Evolutionary conservation across 164 flowering plant genomes (phyloP), one percentile per base, ranked within the genome.

Genomic region (Taxillus chinensis): DNA sequence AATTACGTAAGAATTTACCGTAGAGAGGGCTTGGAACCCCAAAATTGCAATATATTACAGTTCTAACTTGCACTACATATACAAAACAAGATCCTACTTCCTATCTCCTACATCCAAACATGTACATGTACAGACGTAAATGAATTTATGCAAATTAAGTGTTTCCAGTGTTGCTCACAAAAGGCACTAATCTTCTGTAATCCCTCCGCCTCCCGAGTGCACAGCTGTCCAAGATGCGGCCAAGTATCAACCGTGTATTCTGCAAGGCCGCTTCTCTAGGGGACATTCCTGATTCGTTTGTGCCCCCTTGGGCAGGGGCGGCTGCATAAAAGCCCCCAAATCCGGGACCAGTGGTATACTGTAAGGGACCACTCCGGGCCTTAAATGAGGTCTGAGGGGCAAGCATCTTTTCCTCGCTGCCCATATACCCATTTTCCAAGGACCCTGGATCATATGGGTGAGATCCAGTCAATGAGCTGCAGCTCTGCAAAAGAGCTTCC

Each of bases 401-500:
- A 37, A 86, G 86, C 54, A 81, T 43, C 73, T 84, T 93, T 55
- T 90, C 97, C 1, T 89, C 97, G 14, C 61, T 52, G 4, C 82
- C 84, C 51, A 62, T 64, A 45, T 68, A 71, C 27, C 91, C 97
- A 68, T 93, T 89, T 49, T 90, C 97, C n/a, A 69, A 63, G 37
- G 77, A 68, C 4, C 75, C 79, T 2, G 77, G 69, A 39, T 90
- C 95, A 12, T 70, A 86, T 3, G 80, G 75, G 52, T 84, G 85
- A 11, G 82, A 66, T 9, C 91, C 89, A 1, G 83, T 65, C 66
- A 93, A 60, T 45, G 91, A 80, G 64, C 97, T 87, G 62, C 99
- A 89, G 73, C 97, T 91, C 64, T 95, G 99, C 67, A 91, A 59
- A 53, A 95, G 92, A 55, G 99, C 99, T 80, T 91, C 99, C 72